Evolutionary conservation across 78 protist genomes (phyloP).

Genomic region (Guillardia theta): DNA sequence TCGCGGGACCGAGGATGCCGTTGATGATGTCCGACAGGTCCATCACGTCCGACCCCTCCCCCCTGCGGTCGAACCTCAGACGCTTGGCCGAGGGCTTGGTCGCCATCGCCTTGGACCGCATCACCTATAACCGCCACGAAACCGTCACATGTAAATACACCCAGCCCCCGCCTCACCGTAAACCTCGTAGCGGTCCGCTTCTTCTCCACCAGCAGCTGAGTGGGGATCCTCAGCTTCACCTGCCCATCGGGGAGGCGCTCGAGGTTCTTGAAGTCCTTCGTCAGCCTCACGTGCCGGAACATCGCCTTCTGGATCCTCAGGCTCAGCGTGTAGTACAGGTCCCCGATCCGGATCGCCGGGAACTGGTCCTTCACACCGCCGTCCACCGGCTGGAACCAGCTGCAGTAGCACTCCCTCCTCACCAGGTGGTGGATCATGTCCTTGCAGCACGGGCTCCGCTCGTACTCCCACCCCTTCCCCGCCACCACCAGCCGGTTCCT

Average conservation of each 20-base stretch:
- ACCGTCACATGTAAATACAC: no score
- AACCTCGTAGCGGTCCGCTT: not conserved
- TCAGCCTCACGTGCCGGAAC: conserved; percentile 26
- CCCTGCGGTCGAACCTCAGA: no score
- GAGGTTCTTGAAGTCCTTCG: not conserved
- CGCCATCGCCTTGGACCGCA: no score
- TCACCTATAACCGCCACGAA: no score
- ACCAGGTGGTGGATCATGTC: not conserved
- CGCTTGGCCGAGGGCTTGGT: no score
- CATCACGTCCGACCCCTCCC: no score
- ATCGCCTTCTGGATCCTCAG: not conserved
- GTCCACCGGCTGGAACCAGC: not conserved
- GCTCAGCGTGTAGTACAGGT: not conserved
- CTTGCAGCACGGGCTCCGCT: not conserved
- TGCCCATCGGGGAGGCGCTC: not conserved
- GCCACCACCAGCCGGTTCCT: not conserved
- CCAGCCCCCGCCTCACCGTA: no score
- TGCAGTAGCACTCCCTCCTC: not conserved
- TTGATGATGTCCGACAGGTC: no score
- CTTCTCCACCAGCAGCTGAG: not conserved
- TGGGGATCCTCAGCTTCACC: not conserved
- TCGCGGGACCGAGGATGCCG: no score
- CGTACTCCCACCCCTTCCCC: not conserved
- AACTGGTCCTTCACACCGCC: not conserved
- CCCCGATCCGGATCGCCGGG: not conserved